phyloP scores from a whole-genome alignment of 2,329 filamentous ascomycete genomes.

The Botrytis byssoidea region DNA sequence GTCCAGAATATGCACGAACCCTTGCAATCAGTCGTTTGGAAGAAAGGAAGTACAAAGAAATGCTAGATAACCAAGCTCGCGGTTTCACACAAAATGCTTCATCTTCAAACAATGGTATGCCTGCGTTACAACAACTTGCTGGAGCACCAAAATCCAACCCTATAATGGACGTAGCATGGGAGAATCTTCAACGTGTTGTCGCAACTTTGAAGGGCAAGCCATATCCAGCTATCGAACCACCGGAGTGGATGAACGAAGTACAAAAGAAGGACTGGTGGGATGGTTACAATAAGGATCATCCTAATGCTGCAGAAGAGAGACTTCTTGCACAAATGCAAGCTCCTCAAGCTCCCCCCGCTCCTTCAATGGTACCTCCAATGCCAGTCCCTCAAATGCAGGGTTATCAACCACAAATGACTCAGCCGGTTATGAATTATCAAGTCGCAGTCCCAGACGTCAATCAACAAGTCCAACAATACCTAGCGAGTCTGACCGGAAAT shows the following conservation, averaged over 20 bases:
- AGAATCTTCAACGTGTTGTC: slow-evolving; percentile 31
- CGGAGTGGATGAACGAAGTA: slow-evolving; percentile 51
- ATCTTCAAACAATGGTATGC: slow-evolving; percentile 23
- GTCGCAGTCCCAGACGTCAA: slow-evolving; percentile 27
- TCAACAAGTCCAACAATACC: slow-evolving; percentile 34
- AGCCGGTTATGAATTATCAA: slow-evolving; percentile 21
- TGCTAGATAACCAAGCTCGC: slow-evolving; percentile 20
- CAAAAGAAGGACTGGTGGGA: slow-evolving; percentile 54
- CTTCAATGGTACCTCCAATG: slow-evolving; percentile 31
- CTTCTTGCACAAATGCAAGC: slow-evolving; percentile 32
- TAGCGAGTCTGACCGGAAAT: slow-evolving; percentile 31
- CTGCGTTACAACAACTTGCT: slow-evolving; percentile 28
- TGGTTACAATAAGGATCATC: slow-evolving; percentile 45
- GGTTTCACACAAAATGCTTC: slow-evolving; percentile 11
- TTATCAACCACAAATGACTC: slow-evolving; percentile 25
- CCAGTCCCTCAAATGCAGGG: slow-evolving; percentile 24
- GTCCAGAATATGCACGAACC: slow-evolving; percentile 32
- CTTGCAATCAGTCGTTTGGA: slow-evolving; percentile 23
- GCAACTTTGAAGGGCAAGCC: slow-evolving; percentile 47
- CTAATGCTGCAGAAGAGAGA: slow-evolving; percentile 39
- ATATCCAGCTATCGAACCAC: slow-evolving; percentile 52
- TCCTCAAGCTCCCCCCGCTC: slow-evolving; percentile 28
- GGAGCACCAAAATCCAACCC: slow-evolving; percentile 15
- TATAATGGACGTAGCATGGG: slow-evolving; percentile 28
- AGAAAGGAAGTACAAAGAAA: slow-evolving; percentile 27